phyloP scores from a whole-genome alignment of 1,284 basidiomycete genomes.

The Leccinum pachyderme region DNA sequence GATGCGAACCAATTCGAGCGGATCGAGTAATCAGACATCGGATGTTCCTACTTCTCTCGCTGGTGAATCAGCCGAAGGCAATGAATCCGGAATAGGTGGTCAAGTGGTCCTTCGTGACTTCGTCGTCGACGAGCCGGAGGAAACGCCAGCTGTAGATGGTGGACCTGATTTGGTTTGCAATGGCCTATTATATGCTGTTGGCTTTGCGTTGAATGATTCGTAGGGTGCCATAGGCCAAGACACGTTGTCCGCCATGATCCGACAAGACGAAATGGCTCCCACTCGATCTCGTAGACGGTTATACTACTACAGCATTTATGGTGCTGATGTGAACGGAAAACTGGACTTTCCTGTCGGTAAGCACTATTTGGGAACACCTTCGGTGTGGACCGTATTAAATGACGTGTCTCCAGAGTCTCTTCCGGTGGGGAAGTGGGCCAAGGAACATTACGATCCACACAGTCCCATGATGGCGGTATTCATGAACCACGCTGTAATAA shows the following conservation, averaged over 20 bases:
- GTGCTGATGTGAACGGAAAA: slow-evolving; percentile 44
- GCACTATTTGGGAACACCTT: slow-evolving; percentile 3
- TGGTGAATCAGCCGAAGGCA: slow-evolving; percentile 10
- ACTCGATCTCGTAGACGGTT: slow-evolving; percentile 52
- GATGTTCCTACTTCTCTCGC: slow-evolving; percentile 2
- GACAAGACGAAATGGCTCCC: slow-evolving; percentile 65
- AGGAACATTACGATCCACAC: slow-evolving; percentile 49
- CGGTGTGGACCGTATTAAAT: neutral
- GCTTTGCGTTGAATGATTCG: slow-evolving; percentile 11
- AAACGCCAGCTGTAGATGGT: slow-evolving; percentile 10
- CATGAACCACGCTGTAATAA: slow-evolving; percentile 68
- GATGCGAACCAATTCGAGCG: slow-evolving; percentile 23
- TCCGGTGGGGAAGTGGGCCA: slow-evolving; percentile 59
- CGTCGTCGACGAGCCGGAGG: slow-evolving; percentile 27
- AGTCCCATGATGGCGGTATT: slow-evolving; percentile 63
- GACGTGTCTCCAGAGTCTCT: slow-evolving; percentile 44
- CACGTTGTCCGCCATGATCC: slow-evolving; percentile 63
- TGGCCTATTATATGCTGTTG: slow-evolving; percentile 1
- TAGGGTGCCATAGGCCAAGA: slow-evolving; percentile 67
- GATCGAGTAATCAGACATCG: slow-evolving; percentile 14
- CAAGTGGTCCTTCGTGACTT: slow-evolving; percentile 22
- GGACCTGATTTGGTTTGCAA: slow-evolving; percentile 35
- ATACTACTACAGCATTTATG: slow-evolving; percentile 44
- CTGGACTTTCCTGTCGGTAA: slow-evolving; percentile 54
- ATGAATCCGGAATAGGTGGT: slow-evolving; percentile 14